Conservation (phyloP, 208 protist species). For the Wallacemonas collosoma region DNA sequence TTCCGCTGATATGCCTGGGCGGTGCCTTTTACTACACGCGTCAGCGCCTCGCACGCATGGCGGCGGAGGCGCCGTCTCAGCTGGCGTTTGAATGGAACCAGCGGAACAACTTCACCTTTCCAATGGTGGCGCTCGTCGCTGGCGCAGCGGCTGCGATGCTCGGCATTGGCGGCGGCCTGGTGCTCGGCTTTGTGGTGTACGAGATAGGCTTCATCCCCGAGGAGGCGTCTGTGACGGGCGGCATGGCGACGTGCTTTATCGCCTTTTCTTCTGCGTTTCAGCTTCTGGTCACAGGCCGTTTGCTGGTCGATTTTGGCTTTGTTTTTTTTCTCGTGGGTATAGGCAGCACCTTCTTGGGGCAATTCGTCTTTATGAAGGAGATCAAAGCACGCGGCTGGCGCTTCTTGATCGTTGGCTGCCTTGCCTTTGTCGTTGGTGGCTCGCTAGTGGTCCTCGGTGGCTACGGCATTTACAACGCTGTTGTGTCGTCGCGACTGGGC, state of each 20-base stretch:
- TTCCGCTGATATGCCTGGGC: constrained; percentile 38
- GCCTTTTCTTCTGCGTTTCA: constrained; percentile 63
- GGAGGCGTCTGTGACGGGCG: constrained; percentile 72
- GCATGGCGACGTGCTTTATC: constrained; percentile 82
- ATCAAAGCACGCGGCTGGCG: constrained; percentile 61
- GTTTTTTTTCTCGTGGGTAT: constrained; percentile 71
- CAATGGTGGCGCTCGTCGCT: constrained; percentile 68
- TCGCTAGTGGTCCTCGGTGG: constrained; percentile 67
- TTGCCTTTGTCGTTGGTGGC: constrained; percentile 64
- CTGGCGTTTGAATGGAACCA: constrained; percentile 68
- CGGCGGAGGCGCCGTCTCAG: constrained; percentile 22
- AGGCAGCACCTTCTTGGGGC: constrained; percentile 56
- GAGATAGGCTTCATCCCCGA: constrained; percentile 73
- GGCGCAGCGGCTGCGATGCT: constrained; percentile 78
- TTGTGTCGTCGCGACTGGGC: constrained; percentile 31
- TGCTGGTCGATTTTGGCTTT: constrained; percentile 63
- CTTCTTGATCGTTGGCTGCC: constrained; percentile 66
- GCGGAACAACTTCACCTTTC: constrained; percentile 54
- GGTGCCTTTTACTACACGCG: constrained; percentile 45
- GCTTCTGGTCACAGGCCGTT: constrained; percentile 53
- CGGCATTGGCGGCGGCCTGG: constrained; percentile 84
- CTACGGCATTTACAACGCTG: constrained; percentile 77
- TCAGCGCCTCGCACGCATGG: constrained; percentile 35
- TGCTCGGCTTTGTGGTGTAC: constrained; percentile 84
- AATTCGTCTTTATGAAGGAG: constrained; percentile 75